Evolutionary conservation across 805 yeast genomes (phyloP).

Genomic region (Yarrowia sp.): DNA sequence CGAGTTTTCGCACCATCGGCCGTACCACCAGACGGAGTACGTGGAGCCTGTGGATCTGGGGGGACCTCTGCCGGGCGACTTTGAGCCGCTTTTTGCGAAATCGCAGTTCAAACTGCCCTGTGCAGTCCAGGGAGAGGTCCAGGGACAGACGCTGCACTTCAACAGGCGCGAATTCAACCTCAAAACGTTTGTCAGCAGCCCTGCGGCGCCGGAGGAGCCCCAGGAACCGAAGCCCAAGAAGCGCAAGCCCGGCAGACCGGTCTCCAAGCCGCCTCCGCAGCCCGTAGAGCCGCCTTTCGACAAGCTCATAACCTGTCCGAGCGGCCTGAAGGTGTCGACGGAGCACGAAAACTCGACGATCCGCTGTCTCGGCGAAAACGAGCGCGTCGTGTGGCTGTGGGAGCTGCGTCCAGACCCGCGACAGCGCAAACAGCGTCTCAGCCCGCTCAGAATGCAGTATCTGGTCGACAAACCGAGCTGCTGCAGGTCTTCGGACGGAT

Average conservation of each 20-base stretch:
- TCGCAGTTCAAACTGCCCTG: not conserved
- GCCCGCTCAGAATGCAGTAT: not conserved
- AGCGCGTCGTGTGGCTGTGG: conserved; percentile 1
- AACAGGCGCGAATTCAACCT: not conserved
- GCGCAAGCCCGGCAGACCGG: not conserved
- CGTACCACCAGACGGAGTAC: not conserved
- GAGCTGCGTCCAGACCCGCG: not conserved
- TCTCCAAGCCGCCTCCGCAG: not conserved
- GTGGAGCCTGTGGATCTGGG: not conserved
- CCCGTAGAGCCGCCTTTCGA: not conserved
- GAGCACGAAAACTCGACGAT: not conserved
- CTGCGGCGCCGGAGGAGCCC: not conserved
- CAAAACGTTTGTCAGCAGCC: not conserved
- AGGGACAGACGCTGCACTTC: not conserved
- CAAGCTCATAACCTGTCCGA: not conserved
- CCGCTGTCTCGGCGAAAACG: conserved; percentile 11
- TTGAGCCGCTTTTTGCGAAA: not conserved
- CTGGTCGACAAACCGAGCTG: conserved; percentile 1
- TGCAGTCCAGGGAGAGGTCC: not conserved
- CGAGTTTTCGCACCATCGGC: not conserved
- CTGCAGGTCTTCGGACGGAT: not conserved
- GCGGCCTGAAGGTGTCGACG: not conserved
- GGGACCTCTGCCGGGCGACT: not conserved
- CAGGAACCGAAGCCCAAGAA: not conserved
- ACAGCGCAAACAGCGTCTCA: not conserved